A percentile compares a stretch with the other conserved stretches of the same genome.
phyloP scores from a whole-genome alignment of 352 stramenopile genomes.

The Globisporangium megalacanthum region DNA sequence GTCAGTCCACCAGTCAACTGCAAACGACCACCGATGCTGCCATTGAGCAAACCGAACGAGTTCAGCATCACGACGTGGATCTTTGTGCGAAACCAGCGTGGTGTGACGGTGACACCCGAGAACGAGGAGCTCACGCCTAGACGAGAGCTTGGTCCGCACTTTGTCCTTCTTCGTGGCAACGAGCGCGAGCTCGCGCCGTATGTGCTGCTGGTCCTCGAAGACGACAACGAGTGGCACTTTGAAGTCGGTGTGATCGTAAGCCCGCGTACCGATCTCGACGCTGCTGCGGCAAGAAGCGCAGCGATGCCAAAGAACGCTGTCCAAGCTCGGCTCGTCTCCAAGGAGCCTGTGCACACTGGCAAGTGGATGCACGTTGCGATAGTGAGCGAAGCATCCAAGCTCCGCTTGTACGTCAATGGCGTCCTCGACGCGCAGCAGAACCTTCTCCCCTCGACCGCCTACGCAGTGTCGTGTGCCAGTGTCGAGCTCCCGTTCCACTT shows the following conservation, averaged over 20 bases:
- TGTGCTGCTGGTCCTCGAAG: constrained; percentile 42
- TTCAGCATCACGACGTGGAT: constrained; percentile 89
- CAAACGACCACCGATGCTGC: constrained; percentile 32
- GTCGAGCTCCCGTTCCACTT: constrained; percentile 56
- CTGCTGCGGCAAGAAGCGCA: not conserved
- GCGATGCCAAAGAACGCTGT: constrained; percentile 9
- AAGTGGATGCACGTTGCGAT: constrained; percentile 86
- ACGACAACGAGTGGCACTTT: constrained; percentile 35
- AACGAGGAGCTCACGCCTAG: not conserved
- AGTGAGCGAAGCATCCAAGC: constrained; percentile 78
- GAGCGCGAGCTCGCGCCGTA: constrained; percentile 58
- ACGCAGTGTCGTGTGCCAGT: constrained; percentile 20
- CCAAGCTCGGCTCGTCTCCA: constrained; percentile 66
- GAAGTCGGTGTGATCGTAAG: constrained; percentile 49
- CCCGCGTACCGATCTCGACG: not conserved
- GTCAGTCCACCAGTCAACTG: constrained; percentile 11
- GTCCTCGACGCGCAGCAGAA: constrained; percentile 78
- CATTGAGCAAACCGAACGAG: constrained; percentile 59
- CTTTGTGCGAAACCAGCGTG: constrained; percentile 30
- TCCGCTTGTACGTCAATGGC: constrained; percentile 90
- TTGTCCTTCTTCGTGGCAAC: constrained; percentile 74
- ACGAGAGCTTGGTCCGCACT: constrained; percentile 23
- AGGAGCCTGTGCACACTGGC: constrained; percentile 50
- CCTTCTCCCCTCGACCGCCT: constrained; percentile 28
- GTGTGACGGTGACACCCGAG: no score